These are phyloP conservation scores for Globisporangium emineosum DNA, from an alignment of 352 stramenopile species.

Conservation along the genomic window DNA sequence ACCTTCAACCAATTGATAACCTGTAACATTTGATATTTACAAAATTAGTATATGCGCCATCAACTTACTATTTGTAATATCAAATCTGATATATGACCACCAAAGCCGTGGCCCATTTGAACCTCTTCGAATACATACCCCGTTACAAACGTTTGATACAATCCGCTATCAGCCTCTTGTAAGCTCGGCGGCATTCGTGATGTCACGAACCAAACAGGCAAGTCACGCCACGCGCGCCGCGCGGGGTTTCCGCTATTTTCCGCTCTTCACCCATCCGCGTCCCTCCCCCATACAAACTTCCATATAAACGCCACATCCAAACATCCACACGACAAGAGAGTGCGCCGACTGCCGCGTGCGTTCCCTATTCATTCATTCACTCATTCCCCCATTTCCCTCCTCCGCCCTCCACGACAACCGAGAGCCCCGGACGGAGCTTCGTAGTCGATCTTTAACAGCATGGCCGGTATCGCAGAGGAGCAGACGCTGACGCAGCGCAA, in stretches of 20 bases:
- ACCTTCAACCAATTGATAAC: too few species aligned
- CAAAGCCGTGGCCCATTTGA: too few species aligned
- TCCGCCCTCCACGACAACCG: constrained; percentile 7
- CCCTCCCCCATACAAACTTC: constrained; percentile 5
- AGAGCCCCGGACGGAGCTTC: neutral
- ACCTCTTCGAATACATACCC: neutral
- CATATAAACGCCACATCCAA: constrained; percentile 4
- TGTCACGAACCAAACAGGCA: constrained; percentile 2
- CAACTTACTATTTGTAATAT: too few species aligned
- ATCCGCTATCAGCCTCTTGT: neutral
- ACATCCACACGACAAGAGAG: neutral
- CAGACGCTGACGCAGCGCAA: constrained; percentile 14
- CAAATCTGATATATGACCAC: too few species aligned
- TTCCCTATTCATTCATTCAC: neutral
- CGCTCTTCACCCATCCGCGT: constrained; percentile 3
- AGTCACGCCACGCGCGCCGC: neutral
- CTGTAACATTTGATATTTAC: too few species aligned
- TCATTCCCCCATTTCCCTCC: neutral
- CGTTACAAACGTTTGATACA: neutral
- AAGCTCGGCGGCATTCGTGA: neutral
- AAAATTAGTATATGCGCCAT: too few species aligned
- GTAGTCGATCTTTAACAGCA: neutral
- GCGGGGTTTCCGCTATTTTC: neutral
- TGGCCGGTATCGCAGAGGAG: constrained; percentile 1
- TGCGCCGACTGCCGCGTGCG: neutral